phyloP scores from a whole-genome alignment of 805 yeast genomes.

The Candida ulmi region DNA sequence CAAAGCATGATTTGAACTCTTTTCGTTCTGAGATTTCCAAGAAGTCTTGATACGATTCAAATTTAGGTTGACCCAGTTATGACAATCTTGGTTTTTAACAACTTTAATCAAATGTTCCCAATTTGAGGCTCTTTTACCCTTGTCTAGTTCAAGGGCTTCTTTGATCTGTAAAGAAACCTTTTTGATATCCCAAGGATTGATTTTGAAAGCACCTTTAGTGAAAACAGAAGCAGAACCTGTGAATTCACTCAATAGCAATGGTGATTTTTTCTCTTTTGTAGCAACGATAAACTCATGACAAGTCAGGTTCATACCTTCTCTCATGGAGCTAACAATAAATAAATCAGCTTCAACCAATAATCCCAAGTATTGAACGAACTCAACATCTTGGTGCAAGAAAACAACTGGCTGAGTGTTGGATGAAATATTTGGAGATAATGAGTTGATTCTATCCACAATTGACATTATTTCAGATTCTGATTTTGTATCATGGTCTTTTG shows the following conservation, averaged over 20 bases:
- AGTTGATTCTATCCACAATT: constrained; percentile 81
- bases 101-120: constrained; percentile 60
- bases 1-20: constrained; percentile 29
- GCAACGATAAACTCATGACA: constrained; percentile 91
- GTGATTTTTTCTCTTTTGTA: constrained; percentile 64
- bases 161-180: constrained; percentile 61
- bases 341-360: constrained; percentile 79
- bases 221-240: constrained; percentile 89
- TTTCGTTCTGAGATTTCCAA: constrained; percentile 45
- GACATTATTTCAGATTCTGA: constrained; percentile 69
- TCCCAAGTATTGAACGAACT: constrained; percentile 85
- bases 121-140: constrained; percentile 48
- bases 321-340: constrained; percentile 82
- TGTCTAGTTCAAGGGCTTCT: constrained; percentile 58
- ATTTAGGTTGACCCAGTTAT: constrained; percentile 64
- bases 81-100: constrained; percentile 63
- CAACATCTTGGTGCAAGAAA: constrained; percentile 81
- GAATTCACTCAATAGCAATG: constrained; percentile 83
- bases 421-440: constrained; percentile 67
- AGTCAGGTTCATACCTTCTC: constrained; percentile 96
- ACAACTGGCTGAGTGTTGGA: constrained; percentile 72
- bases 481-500: constrained; percentile 40
- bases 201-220: constrained; percentile 60
- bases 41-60: constrained; percentile 44
- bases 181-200: constrained; percentile 87